Evolutionary conservation across 2,329 filamentous ascomycete genomes (phyloP), one percentile per base, ranked within the genome.

Genomic region (Neonectria magnoliae): DNA sequence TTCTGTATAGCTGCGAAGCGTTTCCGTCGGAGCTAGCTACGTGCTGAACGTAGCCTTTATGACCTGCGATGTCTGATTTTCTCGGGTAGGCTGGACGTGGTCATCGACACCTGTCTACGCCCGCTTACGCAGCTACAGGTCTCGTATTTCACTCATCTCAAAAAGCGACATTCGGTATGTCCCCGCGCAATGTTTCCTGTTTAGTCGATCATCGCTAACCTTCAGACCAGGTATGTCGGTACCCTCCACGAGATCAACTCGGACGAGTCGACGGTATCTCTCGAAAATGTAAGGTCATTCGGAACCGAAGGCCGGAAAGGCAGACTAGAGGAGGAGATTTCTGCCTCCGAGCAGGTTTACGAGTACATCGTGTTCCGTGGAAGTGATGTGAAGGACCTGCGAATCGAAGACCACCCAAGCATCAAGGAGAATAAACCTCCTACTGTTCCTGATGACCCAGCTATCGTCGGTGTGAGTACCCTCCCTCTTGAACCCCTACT

Each of bases 281-380:
- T 99, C 70, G 94, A 99, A 79, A 95, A 97, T 87, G 96, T 99
- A 78, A 89, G 90, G 68, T 98, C 95, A 4, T 97, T 91, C 77
- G 96, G 96, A 73, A 98, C 96, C 31, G 96, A 99, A 83, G 94
- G 94, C 61, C 93, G 96, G 70, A 91, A 91, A 76, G 88, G 86
- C 71, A 90, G 91, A 72, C 90, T 91, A 18, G 88, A 91, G 18
- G 92, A 97, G 69, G 94, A 97, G 81, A 92, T 97, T 63, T 83
- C 91, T 41, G 88, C 93, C 4, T 95, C 93, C 36, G 91, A 96
- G 67, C 93, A 93, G 78, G 88, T 97, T 76, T 99, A 98, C 84
- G 96, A 98, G 79, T 98, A 98, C 83, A 98, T 99, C 76, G 94
- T 99, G 70, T 99, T 99, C 81, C 91, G 95, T 66, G 96, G 96